phyloP scores from a whole-genome alignment of 2,329 filamentous ascomycete genomes.

The Beauveria caledonica region DNA sequence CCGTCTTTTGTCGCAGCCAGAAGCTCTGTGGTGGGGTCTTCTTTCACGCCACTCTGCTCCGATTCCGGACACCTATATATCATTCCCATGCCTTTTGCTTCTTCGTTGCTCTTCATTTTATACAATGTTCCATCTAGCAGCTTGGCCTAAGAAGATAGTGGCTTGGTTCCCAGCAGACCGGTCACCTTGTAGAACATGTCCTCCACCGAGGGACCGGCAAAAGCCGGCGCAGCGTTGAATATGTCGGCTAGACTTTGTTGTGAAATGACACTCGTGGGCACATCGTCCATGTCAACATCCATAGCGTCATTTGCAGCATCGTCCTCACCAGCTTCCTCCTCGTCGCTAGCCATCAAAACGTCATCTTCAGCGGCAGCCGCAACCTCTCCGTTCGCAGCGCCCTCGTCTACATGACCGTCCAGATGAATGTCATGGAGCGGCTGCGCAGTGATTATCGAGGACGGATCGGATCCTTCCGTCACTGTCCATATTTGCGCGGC shows the following conservation, averaged over 20 bases:
- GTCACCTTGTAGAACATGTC: conserved; percentile 70
- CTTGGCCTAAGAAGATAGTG: conserved; percentile 23
- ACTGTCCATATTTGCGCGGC: conserved; percentile 62
- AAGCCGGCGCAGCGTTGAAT: conserved; percentile 61
- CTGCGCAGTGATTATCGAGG: conserved; percentile 43
- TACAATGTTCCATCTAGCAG: neutral
- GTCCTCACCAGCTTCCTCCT: conserved; percentile 29
- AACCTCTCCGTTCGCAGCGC: conserved; percentile 20
- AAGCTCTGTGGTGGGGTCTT: neutral
- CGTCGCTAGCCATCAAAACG: conserved; percentile 34
- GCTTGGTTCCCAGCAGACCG: conserved; percentile 48
- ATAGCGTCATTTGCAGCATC: conserved; percentile 32
- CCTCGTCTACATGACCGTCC: conserved; percentile 23
- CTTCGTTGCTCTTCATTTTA: neutral
- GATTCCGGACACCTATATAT: neutral
- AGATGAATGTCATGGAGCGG: conserved; percentile 47
- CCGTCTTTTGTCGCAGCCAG: neutral
- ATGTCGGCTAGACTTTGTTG: conserved; percentile 61
- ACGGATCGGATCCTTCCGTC: conserved; percentile 49
- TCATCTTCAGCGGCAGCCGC: conserved; percentile 25
- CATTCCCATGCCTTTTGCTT: conserved; percentile 12
- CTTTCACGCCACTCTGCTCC: neutral
- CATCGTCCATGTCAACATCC: conserved; percentile 40
- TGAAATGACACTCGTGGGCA: conserved; percentile 52
- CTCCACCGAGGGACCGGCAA: conserved; percentile 62